A percentile compares a stretch with the other conserved stretches of the same genome.
Evolutionary conservation across 352 stramenopile species (phyloP).

Genomic region (Globisporangium polare): DNA sequence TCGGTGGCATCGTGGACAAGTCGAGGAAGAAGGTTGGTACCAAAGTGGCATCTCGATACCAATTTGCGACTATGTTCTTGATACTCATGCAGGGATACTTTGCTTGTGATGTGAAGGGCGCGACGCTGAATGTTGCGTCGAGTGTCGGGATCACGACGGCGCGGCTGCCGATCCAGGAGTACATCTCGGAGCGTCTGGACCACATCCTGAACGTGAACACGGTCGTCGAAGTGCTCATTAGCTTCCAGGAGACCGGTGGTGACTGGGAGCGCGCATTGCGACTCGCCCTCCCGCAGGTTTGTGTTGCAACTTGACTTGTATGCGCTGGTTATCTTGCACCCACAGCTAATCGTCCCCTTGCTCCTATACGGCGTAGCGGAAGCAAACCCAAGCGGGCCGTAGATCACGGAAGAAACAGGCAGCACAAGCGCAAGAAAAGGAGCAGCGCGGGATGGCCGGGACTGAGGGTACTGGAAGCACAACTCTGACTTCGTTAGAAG

Average conservation of each 20-base stretch:
- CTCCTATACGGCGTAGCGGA: constrained; percentile 17
- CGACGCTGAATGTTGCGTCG: constrained; percentile 49
- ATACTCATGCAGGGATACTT: neutral
- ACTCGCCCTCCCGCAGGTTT: constrained; percentile 49
- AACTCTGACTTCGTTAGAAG: too few species aligned
- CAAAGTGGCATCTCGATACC: neutral
- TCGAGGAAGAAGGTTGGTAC: constrained; percentile 54
- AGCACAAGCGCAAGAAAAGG: too few species aligned
- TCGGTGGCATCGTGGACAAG: constrained; percentile 80
- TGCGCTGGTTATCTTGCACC: neutral
- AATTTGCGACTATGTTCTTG: neutral
- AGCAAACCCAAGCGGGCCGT: constrained; percentile 33
- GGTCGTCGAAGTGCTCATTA: constrained; percentile 65
- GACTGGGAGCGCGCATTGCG: constrained; percentile 54
- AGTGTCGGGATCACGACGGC: constrained; percentile 45
- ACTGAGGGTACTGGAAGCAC: neutral
- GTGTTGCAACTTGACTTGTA: neutral
- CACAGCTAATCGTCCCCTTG: neutral
- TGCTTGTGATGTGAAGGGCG: constrained; percentile 24
- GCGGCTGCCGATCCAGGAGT: constrained; percentile 70
- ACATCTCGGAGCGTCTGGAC: constrained; percentile 58
- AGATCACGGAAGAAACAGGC: constrained; percentile 25
- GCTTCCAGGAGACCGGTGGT: constrained; percentile 29
- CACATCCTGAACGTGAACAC: constrained; percentile 85
- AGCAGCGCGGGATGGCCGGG: too few species aligned